Base-by-base conservation (phyloP, 306 rosid genomes). In the Casuarina glauca region DNA sequence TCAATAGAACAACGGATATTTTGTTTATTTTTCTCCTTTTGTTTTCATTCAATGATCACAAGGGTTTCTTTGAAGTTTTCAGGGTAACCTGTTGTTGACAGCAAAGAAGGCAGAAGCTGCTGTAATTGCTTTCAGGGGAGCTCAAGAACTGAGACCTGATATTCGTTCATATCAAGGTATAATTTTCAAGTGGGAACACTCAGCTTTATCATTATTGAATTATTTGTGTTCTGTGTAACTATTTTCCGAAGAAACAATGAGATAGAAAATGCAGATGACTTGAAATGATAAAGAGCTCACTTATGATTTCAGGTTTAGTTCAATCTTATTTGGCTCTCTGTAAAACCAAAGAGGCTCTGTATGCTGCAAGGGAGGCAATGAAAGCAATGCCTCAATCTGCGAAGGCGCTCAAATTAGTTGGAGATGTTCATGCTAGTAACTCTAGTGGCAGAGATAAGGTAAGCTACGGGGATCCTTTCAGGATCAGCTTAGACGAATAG, bases 301-400 rank as follows among this genome's bases (percentile, higher is more conserved):
- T 63, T 83, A 58, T 76, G 81, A 39, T 84, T 86, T 58, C 86
- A 96, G 99, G 98, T 78, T 87, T 96, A 87, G 99, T 96, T 78
- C 98, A 93, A 81, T 91, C 99, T 50, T 91, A 90, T 86, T 84
- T 96, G 82, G 89, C 91, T 54, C 93, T 96, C 73, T 84, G 91
- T 70, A 96, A 96, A 88, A 83, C 88, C 64, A 96, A 96, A 84
- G 99, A 96, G 85, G 98, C 99, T 78, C 79, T 96, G 70, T 90
- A 96, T 88, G 97, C 98, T 73, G 84, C 99, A 7, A 89, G 99
- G 89, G 99, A 93, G 86, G 99, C 99, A 57, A 93, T 96, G 99
- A 96, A 91, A 82, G 97, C 98, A 84, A 96, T 93, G 97, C 99
- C 99, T 81, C 98, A 96, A 77, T 96, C 98, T 1, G 99, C 99